Conservation (phyloP, 2,329 filamentous ascomycete genomes). For the Orbilia blumenaviensis region DNA sequence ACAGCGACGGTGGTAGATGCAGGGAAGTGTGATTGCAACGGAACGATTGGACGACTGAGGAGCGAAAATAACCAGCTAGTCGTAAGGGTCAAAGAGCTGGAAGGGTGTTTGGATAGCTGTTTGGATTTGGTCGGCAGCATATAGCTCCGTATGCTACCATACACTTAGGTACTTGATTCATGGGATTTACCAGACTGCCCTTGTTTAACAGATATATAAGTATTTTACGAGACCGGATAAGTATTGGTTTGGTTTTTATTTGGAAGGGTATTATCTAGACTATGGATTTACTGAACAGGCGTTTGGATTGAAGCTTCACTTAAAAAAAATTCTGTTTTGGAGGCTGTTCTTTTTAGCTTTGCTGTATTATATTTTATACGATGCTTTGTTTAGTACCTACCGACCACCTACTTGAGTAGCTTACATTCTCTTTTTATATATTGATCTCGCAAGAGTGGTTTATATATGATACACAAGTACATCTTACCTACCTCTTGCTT, state of each 20-base stretch:
- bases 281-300: neutral
- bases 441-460: neutral
- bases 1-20: slow-evolving; percentile 30
- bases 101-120: slow-evolving; percentile 48
- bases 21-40: slow-evolving; percentile 27
- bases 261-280: neutral
- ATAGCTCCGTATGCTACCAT: neutral
- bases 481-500: no score
- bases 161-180: no score
- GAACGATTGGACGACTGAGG: slow-evolving; percentile 32
- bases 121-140: slow-evolving; percentile 40
- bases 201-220: neutral
- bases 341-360: neutral
- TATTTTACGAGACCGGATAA: neutral
- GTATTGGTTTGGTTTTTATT: neutral
- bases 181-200: neutral
- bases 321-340: neutral
- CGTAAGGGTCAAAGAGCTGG: slow-evolving; percentile 30
- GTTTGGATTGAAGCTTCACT: neutral
- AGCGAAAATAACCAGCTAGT: slow-evolving; percentile 31
- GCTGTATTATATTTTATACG: slow-evolving; percentile 7
- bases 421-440: neutral
- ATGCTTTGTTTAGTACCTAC: neutral
- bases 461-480: neutral
- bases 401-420: no score